Evolutionary conservation across 257 asterid species (phyloP).

Genomic region (Solanum megistacrolobum): DNA sequence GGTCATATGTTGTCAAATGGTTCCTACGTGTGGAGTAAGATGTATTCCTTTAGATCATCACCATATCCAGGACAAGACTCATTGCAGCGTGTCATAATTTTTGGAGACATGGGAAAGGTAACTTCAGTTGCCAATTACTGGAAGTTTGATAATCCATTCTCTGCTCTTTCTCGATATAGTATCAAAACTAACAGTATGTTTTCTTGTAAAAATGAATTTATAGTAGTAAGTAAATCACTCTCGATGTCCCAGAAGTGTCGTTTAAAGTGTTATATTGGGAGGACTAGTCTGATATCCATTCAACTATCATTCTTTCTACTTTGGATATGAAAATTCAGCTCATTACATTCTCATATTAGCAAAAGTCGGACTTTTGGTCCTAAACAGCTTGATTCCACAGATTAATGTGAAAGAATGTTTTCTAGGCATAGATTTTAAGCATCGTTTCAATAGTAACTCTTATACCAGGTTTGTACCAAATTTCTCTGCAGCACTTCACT

Average conservation of each 20-base stretch:
- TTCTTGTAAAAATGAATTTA: not conserved
- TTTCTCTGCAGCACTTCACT: not conserved
- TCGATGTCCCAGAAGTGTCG: not conserved
- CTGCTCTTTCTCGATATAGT: not conserved
- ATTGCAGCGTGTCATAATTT: slow-evolving; percentile 65
- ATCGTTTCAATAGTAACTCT: not conserved
- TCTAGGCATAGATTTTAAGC: not conserved
- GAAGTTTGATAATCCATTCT: not conserved
- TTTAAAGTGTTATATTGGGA: not conserved
- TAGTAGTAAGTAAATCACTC: not conserved
- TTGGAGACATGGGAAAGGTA: slow-evolving; percentile 99
- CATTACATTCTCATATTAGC: not conserved
- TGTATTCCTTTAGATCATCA: slow-evolving; percentile 53
- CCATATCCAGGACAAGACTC: slow-evolving; percentile 91
- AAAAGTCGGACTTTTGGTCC: not conserved
- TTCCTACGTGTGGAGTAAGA: slow-evolving; percentile 66
- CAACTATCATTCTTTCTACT: not conserved
- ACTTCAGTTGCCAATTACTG: not conserved
- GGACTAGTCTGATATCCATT: not conserved
- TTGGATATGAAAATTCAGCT: not conserved
- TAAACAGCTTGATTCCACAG: not conserved
- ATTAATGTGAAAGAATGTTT: not conserved
- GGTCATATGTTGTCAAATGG: slow-evolving; percentile 59
- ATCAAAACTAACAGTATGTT: not conserved
- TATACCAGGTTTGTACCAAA: not conserved